Percentiles rank a stretch among this genome's conserved stretches.
Conservation (phyloP, 306 rosid genomes). For the Cicer yamashitae region DNA sequence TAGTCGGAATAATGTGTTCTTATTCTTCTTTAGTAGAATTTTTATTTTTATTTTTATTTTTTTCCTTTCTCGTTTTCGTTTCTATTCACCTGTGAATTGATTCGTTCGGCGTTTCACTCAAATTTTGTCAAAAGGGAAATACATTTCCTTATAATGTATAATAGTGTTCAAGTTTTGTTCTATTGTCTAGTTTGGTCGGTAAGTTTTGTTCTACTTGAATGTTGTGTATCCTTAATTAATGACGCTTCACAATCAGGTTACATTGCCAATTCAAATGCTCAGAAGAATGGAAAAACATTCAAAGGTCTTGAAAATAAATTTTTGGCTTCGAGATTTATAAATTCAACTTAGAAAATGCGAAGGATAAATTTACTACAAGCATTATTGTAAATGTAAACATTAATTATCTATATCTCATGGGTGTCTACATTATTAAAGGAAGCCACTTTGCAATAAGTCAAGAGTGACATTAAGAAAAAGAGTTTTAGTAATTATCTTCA, state of each 20-base stretch:
- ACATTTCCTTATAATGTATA: constrained; percentile 1
- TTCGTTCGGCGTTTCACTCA: constrained; percentile 20
- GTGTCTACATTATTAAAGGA: too few species aligned
- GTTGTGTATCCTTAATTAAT: neutral
- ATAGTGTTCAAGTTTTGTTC: constrained; percentile 17
- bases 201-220: constrained; percentile 5
- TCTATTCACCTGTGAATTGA: constrained; percentile 11
- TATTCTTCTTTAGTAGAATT: neutral
- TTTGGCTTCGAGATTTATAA: neutral
- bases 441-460: too few species aligned
- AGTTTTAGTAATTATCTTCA: too few species aligned
- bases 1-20: constrained; percentile 1
- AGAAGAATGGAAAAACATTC: constrained; percentile 3
- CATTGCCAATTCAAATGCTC: constrained; percentile 9
- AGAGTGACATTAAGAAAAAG: too few species aligned
- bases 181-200: neutral
- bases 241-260: neutral
- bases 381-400: too few species aligned
- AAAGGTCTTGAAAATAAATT: neutral
- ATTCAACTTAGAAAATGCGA: too few species aligned
- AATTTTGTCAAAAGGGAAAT: constrained; percentile 49
- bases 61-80: neutral
- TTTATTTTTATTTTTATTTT: neutral
- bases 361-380: too few species aligned
- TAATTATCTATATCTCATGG: too few species aligned